Evolutionary conservation across 805 yeast species (phyloP).

Genomic region (Teunomyces funiuensis): DNA sequence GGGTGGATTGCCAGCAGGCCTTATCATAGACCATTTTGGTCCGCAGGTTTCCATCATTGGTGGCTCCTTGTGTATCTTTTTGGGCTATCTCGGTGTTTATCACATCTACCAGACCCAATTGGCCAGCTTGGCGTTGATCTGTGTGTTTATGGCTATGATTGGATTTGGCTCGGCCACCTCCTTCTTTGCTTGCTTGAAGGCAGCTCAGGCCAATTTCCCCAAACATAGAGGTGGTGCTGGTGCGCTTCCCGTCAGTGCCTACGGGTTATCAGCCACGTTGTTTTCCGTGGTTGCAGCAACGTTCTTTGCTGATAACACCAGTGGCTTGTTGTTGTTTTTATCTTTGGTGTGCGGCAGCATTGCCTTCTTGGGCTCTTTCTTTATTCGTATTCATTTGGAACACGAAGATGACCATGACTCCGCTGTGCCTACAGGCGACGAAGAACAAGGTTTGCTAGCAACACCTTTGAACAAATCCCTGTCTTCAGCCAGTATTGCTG

Average conservation of each 20-base stretch:
- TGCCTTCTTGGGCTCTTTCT: constrained; percentile 46
- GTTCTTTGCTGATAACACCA: constrained; percentile 52
- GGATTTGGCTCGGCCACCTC: constrained; percentile 69
- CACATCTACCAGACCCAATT: constrained; percentile 43
- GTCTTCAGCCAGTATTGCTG: constrained; percentile 2
- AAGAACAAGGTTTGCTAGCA: constrained; percentile 5
- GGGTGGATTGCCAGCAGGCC: constrained; percentile 72
- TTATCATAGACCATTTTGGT: constrained; percentile 61
- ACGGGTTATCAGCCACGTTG: constrained; percentile 69
- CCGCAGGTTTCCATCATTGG: constrained; percentile 51
- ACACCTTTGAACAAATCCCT: constrained; percentile 2
- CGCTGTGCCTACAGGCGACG: constrained; percentile 7
- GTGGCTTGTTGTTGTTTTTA: constrained; percentile 56
- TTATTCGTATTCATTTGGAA: constrained; percentile 38
- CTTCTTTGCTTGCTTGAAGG: constrained; percentile 57
- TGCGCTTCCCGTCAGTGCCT: constrained; percentile 65
- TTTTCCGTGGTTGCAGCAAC: constrained; percentile 58
- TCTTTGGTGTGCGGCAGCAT: constrained; percentile 50
- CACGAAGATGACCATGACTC: constrained; percentile 24
- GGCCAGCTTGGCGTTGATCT: constrained; percentile 41
- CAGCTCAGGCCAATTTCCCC: constrained; percentile 66
- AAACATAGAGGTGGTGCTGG: constrained; percentile 68
- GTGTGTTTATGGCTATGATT: constrained; percentile 50
- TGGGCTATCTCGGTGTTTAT: constrained; percentile 55
- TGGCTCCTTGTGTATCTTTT: constrained; percentile 55